phyloP scores from a whole-genome alignment of 2,329 filamentous ascomycete genomes.

The Trichoderma afroharzianum region DNA sequence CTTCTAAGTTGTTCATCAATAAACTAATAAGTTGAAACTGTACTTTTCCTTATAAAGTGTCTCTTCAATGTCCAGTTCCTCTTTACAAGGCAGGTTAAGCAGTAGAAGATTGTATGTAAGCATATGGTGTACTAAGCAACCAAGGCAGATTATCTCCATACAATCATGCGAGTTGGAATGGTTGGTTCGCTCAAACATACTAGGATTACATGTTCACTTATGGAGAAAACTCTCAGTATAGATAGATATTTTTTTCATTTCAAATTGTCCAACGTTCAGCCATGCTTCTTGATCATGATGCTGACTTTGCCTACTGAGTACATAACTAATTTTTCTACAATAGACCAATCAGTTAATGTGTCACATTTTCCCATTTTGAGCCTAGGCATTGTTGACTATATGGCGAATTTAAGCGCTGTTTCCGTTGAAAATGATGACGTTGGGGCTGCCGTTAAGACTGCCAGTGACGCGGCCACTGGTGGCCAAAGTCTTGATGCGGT shows the following conservation, averaged over 20 bases:
- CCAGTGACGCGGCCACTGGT: conserved; percentile 37
- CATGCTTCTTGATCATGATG: neutral
- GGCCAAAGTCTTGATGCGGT: conserved; percentile 41
- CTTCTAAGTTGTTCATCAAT: too few species aligned
- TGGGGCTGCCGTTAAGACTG: conserved; percentile 38
- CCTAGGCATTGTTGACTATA: neutral
- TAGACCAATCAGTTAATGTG: neutral
- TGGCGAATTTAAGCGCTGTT: conserved; percentile 22
- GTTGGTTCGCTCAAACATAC: neutral
- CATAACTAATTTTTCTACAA: neutral
- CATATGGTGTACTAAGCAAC: too few species aligned
- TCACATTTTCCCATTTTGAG: neutral
- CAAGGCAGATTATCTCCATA: too few species aligned
- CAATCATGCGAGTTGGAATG: neutral
- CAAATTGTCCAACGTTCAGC: neutral
- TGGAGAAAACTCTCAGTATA: neutral
- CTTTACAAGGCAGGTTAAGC: too few species aligned
- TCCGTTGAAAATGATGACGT: conserved; percentile 48
- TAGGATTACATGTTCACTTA: neutral
- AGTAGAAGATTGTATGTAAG: too few species aligned
- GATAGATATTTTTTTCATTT: neutral
- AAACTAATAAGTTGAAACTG: too few species aligned
- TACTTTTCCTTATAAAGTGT: too few species aligned
- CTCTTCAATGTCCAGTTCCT: too few species aligned
- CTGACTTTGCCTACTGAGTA: neutral